Evolutionary conservation across 2,329 filamentous ascomycete genomes (phyloP).

Genomic region (Alternaria tenuissima): DNA sequence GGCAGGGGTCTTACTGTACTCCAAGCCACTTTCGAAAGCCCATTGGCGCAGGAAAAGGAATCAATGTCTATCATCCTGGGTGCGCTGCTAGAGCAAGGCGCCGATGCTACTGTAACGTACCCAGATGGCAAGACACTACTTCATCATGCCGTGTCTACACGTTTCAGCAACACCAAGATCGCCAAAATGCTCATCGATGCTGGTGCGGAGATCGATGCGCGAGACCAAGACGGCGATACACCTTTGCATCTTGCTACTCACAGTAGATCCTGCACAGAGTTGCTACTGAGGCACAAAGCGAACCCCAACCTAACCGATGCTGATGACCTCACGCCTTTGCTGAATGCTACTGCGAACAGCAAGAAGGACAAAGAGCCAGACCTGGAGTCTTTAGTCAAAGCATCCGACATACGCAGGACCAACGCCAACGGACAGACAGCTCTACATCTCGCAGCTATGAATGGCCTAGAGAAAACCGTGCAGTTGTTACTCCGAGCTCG

Average conservation of each 20-base stretch:
- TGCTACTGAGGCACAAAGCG: conserved; percentile 36
- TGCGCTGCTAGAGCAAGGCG: conserved; percentile 36
- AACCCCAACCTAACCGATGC: conserved; percentile 27
- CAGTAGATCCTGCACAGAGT: conserved; percentile 32
- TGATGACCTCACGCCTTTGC: conserved; percentile 34
- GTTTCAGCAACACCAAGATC: conserved; percentile 27
- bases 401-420: conserved; percentile 29
- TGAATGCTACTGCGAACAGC: conserved; percentile 20
- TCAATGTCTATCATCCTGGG: conserved; percentile 32
- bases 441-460: conserved; percentile 41
- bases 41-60: conserved; percentile 35
- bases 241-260: conserved; percentile 38
- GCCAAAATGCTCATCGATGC: conserved; percentile 34
- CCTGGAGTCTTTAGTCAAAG: conserved; percentile 34
- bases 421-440: conserved; percentile 30
- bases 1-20: conserved; percentile 35
- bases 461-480: conserved; percentile 34
- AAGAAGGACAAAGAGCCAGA: conserved; percentile 33
- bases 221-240: conserved; percentile 37
- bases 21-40: conserved; percentile 37
- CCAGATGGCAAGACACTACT: conserved; percentile 42
- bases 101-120: conserved; percentile 31
- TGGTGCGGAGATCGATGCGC: conserved; percentile 31
- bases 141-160: conserved; percentile 34
- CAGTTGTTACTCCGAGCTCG: conserved; percentile 32